These are phyloP conservation scores for Garcileccinum viscosum DNA, from an alignment of 1,284 basidiomycete genomes.

Conservation along the genomic window DNA sequence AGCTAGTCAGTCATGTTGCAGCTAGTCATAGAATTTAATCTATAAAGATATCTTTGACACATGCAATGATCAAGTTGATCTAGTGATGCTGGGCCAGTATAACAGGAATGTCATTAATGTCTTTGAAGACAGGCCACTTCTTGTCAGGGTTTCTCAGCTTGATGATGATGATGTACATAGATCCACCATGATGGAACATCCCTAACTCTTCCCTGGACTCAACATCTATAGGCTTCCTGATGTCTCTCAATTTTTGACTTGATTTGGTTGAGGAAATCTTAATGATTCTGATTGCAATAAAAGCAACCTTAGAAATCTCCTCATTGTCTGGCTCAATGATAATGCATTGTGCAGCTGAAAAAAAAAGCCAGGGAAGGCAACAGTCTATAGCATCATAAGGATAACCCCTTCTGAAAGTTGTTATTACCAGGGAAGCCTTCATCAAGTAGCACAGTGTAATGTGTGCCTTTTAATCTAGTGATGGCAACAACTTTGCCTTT, in stretches of 20 bases:
- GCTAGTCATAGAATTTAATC: too few species aligned
- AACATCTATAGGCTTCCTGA: constrained; percentile 23
- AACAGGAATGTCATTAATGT: not conserved
- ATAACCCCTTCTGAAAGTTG: constrained; percentile 9
- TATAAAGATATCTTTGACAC: not conserved
- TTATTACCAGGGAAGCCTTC: not conserved
- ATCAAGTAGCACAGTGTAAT: constrained; percentile 45
- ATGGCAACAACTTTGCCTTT: constrained; percentile 51
- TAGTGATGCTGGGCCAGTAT: constrained; percentile 3
- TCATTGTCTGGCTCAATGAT: constrained; percentile 55
- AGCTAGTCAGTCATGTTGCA: too few species aligned
- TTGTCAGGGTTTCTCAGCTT: constrained; percentile 11
- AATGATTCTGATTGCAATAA: constrained; percentile 60
- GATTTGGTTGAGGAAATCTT: constrained; percentile 59
- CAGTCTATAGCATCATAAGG: constrained; percentile 45
- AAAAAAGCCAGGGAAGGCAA: constrained; percentile 29
- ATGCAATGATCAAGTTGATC: constrained; percentile 12
- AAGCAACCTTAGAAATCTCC: constrained; percentile 42
- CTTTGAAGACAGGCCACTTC: not conserved
- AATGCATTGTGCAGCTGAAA: constrained; percentile 50
- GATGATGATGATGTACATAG: constrained; percentile 50
- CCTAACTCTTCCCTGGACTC: constrained; percentile 50
- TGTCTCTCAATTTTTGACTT: not conserved
- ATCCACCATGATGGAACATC: constrained; percentile 62
- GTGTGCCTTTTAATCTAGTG: constrained; percentile 52